phyloP scores from a whole-genome alignment of 148 eudicot species.

The Chenopodium berlandieri region DNA sequence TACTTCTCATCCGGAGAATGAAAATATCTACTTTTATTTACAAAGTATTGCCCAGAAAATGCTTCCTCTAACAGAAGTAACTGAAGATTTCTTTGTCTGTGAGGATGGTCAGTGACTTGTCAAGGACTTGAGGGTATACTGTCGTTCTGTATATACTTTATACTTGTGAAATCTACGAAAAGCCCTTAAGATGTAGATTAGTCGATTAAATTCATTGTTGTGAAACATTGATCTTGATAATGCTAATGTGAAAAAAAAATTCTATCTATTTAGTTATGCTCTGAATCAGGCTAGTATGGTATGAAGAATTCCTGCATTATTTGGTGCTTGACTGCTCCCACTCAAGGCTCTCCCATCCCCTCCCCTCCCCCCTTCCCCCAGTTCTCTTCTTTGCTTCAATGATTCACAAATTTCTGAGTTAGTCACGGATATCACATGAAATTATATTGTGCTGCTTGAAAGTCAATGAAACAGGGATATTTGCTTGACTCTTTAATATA shows the following conservation, averaged over 20 bases:
- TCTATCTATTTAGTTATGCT: not conserved
- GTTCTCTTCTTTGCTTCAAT: not conserved
- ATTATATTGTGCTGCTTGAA: not conserved
- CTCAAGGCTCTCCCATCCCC: not conserved
- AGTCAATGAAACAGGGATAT: not conserved
- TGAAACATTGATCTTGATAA: constrained; percentile 6
- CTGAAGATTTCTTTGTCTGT: constrained; percentile 24
- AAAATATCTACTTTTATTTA: constrained; percentile 32
- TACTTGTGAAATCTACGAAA: not conserved
- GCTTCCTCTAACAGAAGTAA: constrained; percentile 22
- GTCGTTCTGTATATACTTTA: constrained; percentile 5
- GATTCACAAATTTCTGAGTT: not conserved
- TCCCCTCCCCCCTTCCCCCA: too few species aligned
- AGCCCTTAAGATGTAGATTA: not conserved
- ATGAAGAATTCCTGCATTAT: not conserved
- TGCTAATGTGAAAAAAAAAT: not conserved
- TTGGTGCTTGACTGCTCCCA: not conserved
- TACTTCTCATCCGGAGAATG: constrained; percentile 36
- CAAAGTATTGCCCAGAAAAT: constrained; percentile 38
- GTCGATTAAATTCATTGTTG: not conserved
- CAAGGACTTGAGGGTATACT: not conserved
- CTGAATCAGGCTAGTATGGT: not conserved
- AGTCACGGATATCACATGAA: not conserved
- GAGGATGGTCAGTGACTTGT: constrained; percentile 23
- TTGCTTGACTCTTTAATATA: not conserved